Percentiles rank a stretch among this genome's conserved stretches.
phyloP scores from a whole-genome alignment of 2,329 filamentous ascomycete species.

The Domatiomyces catenatus region DNA sequence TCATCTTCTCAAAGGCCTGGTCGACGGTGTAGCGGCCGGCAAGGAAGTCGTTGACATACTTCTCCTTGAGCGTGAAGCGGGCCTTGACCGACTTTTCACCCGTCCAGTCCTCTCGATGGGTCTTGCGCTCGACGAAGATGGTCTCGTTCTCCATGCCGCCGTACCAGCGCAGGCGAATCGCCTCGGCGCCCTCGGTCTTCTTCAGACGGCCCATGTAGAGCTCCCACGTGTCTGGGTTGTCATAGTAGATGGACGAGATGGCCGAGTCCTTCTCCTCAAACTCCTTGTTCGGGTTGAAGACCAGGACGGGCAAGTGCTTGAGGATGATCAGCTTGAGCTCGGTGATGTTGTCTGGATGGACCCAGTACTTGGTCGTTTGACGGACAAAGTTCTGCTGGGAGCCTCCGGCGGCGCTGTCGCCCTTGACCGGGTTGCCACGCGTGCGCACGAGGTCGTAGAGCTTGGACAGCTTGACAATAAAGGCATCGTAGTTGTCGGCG shows the following conservation, averaged over 20 bases:
- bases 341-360: slow-evolving; percentile 94
- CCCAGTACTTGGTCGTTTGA: slow-evolving; percentile 98
- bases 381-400: slow-evolving; percentile 89
- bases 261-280: slow-evolving; percentile 82
- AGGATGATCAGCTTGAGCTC: slow-evolving; percentile 95
- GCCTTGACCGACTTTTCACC: slow-evolving; percentile 98
- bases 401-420: slow-evolving; percentile 81
- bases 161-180: slow-evolving; percentile 92
- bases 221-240: slow-evolving; percentile 87
- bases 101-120: slow-evolving; percentile 96
- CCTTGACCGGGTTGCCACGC: slow-evolving; percentile 78
- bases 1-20: slow-evolving; percentile 88
- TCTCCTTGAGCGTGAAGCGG: slow-evolving; percentile 87
- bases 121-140: slow-evolving; percentile 95
- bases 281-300: slow-evolving; percentile 95
- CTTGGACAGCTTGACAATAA: slow-evolving; percentile 85
- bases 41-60: slow-evolving; percentile 87
- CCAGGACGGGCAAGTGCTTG: slow-evolving; percentile 90
- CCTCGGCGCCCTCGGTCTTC: slow-evolving; percentile 95
- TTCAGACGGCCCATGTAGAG: slow-evolving; percentile 87
- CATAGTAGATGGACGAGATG: slow-evolving; percentile 97
- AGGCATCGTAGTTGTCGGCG: slow-evolving; percentile 95
- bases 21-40: slow-evolving; percentile 69
- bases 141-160: slow-evolving; percentile 90
- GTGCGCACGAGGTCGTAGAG: slow-evolving; percentile 92